Percentiles rank a stretch among this genome's conserved stretches.
Conservation (phyloP, 345 rosid genomes). For the Cardiospermum halicacabum region DNA sequence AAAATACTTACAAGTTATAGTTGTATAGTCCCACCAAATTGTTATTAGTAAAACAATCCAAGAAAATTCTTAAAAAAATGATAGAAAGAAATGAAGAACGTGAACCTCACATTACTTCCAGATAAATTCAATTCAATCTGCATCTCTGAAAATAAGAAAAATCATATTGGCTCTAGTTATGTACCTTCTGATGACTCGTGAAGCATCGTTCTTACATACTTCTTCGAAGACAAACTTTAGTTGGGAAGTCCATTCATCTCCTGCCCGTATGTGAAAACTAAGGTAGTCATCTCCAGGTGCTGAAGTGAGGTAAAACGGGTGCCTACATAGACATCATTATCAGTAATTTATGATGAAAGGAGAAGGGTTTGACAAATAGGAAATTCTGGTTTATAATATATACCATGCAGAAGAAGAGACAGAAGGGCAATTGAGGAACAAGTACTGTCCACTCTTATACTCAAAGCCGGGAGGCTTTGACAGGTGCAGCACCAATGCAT, state of each 20-base stretch:
- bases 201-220: conserved; percentile 59
- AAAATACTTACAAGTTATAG: no score
- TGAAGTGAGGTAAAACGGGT: conserved; percentile 89
- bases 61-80: no score
- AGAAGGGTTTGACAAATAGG: no score
- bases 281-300: conserved; percentile 83
- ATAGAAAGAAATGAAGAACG: no score
- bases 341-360: no score
- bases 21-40: no score
- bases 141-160: no score
- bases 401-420: conserved; percentile 82
- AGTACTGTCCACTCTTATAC: conserved; percentile 90
- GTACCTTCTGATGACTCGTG: conserved; percentile 28
- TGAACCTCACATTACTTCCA: no score
- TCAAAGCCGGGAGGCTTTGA: conserved; percentile 87
- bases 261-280: conserved; percentile 78
- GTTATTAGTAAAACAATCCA: no score
- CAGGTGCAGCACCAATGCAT: conserved; percentile 74
- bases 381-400: no score
- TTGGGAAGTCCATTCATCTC: conserved; percentile 86
- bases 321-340: no score
- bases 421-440: conserved; percentile 76
- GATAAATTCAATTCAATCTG: no score
- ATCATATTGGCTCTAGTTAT: not conserved
- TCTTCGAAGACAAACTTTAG: conserved; percentile 67